Conservation (phyloP, 1,284 basidiomycete species). For the Pterulicium gracile region DNA sequence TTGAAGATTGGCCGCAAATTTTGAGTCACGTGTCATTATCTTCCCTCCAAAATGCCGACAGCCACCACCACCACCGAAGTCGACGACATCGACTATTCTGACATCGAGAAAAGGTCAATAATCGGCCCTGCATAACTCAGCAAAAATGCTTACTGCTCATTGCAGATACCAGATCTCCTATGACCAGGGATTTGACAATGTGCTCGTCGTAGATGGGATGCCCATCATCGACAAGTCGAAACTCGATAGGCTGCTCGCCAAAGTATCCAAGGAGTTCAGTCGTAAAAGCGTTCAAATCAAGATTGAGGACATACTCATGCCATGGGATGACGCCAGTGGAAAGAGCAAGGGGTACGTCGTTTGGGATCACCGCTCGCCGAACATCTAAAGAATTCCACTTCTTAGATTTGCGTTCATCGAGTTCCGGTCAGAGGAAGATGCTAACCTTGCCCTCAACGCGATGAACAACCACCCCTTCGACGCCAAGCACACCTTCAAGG, state of each 20-base stretch:
- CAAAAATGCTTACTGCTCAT: slow-evolving; percentile 10
- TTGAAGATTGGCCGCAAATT: too few relatives aligned
- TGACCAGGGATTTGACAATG: slow-evolving; percentile 80
- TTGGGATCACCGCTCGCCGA: slow-evolving; percentile 4
- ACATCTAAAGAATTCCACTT: slow-evolving; percentile 1
- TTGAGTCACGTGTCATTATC: neutral
- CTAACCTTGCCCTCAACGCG: slow-evolving; percentile 66
- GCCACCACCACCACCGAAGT: slow-evolving; percentile 26
- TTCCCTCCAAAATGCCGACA: slow-evolving; percentile 1
- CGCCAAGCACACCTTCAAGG: slow-evolving; percentile 81
- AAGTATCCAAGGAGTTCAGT: slow-evolving; percentile 76
- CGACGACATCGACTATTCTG: slow-evolving; percentile 84
- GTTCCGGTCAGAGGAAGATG: slow-evolving; percentile 74
- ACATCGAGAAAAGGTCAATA: slow-evolving; percentile 82
- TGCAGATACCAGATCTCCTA: slow-evolving; percentile 72
- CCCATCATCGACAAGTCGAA: slow-evolving; percentile 81
- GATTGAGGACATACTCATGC: slow-evolving; percentile 68
- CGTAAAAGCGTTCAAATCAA: slow-evolving; percentile 74
- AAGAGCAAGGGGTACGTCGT: slow-evolving; percentile 78
- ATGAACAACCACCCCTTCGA: slow-evolving; percentile 90
- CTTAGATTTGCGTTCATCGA: slow-evolving; percentile 85
- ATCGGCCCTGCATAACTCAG: slow-evolving; percentile 2
- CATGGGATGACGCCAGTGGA: slow-evolving; percentile 71
- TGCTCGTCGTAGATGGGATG: slow-evolving; percentile 79
- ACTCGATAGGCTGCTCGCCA: slow-evolving; percentile 64